These are phyloP conservation scores for Talaromyces adpressus DNA, from an alignment of 495 filamentous ascomycete species.

Conservation along the genomic window DNA sequence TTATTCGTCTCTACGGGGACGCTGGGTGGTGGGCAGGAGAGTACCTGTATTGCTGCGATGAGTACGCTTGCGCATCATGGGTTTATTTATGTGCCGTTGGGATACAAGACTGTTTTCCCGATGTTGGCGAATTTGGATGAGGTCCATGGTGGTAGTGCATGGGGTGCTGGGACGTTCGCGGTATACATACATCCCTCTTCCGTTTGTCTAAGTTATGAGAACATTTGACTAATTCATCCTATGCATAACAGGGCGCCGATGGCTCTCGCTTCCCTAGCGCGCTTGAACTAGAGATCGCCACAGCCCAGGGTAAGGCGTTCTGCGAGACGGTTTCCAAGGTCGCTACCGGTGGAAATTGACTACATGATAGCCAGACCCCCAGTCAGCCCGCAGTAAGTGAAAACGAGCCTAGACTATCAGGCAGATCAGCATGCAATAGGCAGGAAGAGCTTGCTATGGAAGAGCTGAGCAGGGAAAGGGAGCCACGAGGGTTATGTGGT, in stretches of 20 bases:
- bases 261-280: slow-evolving; percentile 73
- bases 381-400: slow-evolving; percentile 13
- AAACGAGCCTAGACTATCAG: background rate
- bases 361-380: slow-evolving; percentile 53
- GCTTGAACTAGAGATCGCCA: slow-evolving; percentile 70
- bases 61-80: slow-evolving; percentile 91
- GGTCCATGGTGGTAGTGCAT: slow-evolving; percentile 78
- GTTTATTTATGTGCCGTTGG: slow-evolving; percentile 90
- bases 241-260: slow-evolving; percentile 48
- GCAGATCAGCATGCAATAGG: background rate
- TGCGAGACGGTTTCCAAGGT: slow-evolving; percentile 69
- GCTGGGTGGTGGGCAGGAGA: slow-evolving; percentile 88
- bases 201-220: background rate
- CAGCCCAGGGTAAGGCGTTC: slow-evolving; percentile 76
- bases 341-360: slow-evolving; percentile 55
- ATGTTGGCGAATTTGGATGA: slow-evolving; percentile 61
- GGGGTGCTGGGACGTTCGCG: slow-evolving; percentile 87
- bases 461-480: background rate
- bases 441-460: background rate
- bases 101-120: slow-evolving; percentile 75
- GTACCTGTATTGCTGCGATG: slow-evolving; percentile 73
- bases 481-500: background rate
- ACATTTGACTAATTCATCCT: slow-evolving; percentile 5
- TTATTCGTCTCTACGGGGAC: slow-evolving; percentile 81
- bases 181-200: background rate